phyloP scores from a whole-genome alignment of 108 stramenopile genomes.

The Cyclotella cryptica region DNA sequence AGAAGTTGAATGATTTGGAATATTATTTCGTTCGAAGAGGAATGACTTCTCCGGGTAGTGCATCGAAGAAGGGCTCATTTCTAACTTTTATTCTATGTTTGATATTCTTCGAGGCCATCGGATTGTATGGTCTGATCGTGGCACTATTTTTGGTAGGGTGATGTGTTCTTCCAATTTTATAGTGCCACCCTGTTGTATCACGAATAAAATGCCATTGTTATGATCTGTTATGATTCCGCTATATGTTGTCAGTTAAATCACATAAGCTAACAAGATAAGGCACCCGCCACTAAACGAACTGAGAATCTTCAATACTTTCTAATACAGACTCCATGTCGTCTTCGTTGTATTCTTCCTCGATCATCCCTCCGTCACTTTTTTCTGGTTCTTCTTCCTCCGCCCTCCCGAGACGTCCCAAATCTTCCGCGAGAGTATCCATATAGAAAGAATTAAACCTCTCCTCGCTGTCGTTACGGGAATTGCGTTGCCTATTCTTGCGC shows the following conservation, averaged over 20 bases:
- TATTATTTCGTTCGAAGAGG: constrained; percentile 23
- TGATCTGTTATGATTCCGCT: no score
- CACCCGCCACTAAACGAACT: background rate
- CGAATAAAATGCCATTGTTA: no score
- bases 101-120: constrained; percentile 71
- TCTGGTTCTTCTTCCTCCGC: background rate
- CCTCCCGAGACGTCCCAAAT: background rate
- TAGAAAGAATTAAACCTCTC: constrained; percentile 9
- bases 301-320: background rate
- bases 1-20: constrained; percentile 30
- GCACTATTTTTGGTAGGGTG: constrained; percentile 58
- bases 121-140: constrained; percentile 70
- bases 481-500: constrained; percentile 4
- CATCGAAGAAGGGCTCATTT: constrained; percentile 29
- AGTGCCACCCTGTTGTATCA: no score
- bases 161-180: background rate
- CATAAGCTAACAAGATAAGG: no score
- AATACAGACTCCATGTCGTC: background rate
- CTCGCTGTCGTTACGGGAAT: background rate
- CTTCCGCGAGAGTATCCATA: constrained; percentile 5
- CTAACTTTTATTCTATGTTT: constrained; percentile 28
- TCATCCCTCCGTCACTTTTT: background rate
- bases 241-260: no score
- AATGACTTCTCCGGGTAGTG: background rate
- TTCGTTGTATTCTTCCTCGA: constrained; percentile 6